These are phyloP conservation scores for Monilinia aucupariae DNA, from an alignment of 2,329 filamentous ascomycete species.

Conservation along the genomic window DNA sequence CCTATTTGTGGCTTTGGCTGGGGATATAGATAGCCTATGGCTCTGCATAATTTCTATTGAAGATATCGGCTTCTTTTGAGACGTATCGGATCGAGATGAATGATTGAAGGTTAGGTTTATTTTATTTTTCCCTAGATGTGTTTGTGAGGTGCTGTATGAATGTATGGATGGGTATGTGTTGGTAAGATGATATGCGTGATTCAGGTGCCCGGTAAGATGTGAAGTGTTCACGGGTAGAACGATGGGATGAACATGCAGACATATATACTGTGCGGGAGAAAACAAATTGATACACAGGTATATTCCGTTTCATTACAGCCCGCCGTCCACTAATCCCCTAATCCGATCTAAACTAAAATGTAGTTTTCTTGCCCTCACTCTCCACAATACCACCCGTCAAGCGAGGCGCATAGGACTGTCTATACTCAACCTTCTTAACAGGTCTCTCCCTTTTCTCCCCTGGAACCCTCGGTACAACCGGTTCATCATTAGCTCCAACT, in stretches of 20 bases:
- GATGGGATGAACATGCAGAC: not conserved
- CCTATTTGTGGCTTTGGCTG: too few species aligned
- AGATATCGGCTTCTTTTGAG: too few species aligned
- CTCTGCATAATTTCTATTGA: not conserved
- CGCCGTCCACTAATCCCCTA: not conserved
- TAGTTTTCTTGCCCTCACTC: constrained; percentile 72
- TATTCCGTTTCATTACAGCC: constrained; percentile 7
- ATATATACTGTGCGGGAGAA: not conserved
- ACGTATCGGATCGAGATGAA: not conserved
- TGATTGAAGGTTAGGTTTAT: not conserved
- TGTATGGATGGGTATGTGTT: not conserved
- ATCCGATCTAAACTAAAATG: constrained; percentile 52
- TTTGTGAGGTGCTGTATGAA: not conserved
- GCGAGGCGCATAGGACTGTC: constrained; percentile 49
- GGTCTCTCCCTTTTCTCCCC: constrained; percentile 21
- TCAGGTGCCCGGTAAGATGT: not conserved
- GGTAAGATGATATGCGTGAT: too few species aligned
- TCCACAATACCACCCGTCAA: constrained; percentile 76
- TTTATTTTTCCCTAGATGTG: not conserved
- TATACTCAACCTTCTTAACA: constrained; percentile 41
- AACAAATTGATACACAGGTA: not conserved
- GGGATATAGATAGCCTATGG: not conserved
- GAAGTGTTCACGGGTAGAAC: not conserved
- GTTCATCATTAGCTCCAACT: constrained; percentile 25
- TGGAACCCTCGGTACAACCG: constrained; percentile 25